phyloP scores from a whole-genome alignment of 352 stramenopile species.

The Poterioochromonas sp. region DNA sequence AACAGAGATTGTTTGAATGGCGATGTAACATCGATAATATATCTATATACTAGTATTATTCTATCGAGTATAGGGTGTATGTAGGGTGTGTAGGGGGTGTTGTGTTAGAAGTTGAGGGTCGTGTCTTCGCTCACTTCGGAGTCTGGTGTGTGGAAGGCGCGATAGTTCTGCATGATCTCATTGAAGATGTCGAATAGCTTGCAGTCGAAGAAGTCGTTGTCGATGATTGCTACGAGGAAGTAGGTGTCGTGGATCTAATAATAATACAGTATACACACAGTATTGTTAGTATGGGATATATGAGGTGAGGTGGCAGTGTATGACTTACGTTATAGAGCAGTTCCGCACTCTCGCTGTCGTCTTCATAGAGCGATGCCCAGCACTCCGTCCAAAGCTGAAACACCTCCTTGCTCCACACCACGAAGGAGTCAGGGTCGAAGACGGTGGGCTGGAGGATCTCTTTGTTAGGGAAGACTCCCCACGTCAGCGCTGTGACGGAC shows the following conservation, averaged over 20 bases:
- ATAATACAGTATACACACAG: not conserved
- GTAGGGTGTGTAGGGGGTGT: too few species aligned
- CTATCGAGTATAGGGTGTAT: too few species aligned
- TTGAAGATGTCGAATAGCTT: constrained; percentile 46
- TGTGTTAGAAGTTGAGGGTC: not conserved
- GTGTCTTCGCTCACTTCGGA: not conserved
- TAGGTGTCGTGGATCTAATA: constrained; percentile 82
- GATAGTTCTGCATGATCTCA: not conserved
- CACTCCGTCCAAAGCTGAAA: constrained; percentile 89
- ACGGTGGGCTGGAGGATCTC: constrained; percentile 92
- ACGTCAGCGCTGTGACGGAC: constrained; percentile 89
- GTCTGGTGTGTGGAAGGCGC: not conserved
- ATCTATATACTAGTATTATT: too few species aligned
- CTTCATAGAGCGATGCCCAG: constrained; percentile 91
- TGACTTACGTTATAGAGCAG: constrained; percentile 66
- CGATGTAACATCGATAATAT: too few species aligned
- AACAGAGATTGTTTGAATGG: too few species aligned
- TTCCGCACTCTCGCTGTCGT: constrained; percentile 65
- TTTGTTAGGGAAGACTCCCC: constrained; percentile 93
- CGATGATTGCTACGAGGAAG: constrained; percentile 94
- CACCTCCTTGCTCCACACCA: constrained; percentile 88
- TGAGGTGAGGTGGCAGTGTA: not conserved
- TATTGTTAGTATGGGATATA: not conserved
- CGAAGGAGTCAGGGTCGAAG: constrained; percentile 90
- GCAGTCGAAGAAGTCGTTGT: constrained; percentile 79